phyloP scores from a whole-genome alignment of 2,329 filamentous ascomycete species.

The Cladophialophora chaetospira region DNA sequence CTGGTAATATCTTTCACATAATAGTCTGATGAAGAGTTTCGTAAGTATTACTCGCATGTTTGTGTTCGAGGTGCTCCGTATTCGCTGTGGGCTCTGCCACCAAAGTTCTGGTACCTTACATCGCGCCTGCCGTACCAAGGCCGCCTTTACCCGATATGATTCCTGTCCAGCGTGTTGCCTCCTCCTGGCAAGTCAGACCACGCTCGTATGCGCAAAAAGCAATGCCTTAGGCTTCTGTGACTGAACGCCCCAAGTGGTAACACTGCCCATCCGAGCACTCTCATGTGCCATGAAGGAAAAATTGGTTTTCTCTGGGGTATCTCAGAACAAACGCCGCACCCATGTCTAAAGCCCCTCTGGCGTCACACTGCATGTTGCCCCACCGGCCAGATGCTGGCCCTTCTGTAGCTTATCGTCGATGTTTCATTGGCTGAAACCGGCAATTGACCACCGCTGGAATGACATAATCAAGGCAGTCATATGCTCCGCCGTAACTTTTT shows the following conservation, averaged over 20 bases:
- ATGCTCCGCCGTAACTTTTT: too few species aligned
- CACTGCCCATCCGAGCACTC: not conserved
- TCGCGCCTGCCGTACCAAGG: not conserved
- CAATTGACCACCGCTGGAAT: conserved; percentile 3
- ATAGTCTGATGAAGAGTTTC: not conserved
- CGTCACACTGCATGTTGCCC: conserved; percentile 3
- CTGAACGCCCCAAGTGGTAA: too few species aligned
- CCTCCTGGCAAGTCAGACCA: not conserved
- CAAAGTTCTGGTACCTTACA: conserved; percentile 6
- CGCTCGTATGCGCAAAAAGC: not conserved
- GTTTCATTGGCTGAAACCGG: conserved; percentile 4
- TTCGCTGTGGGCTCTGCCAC: not conserved
- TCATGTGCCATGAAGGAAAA: not conserved
- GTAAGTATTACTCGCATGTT: not conserved
- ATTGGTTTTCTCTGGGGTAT: conserved; percentile 10
- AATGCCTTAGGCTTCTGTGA: not conserved
- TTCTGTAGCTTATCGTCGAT: conserved; percentile 11
- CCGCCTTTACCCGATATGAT: not conserved
- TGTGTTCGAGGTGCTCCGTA: not conserved
- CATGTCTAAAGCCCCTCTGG: not conserved
- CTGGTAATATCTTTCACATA: not conserved
- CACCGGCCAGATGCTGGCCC: not conserved
- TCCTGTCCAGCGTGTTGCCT: not conserved
- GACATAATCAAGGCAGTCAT: conserved; percentile 9
- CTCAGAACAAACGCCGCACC: conserved; percentile 1